phyloP scores from a whole-genome alignment of 768 basidiomycete species.

The Asterophora lycoperdoides region DNA sequence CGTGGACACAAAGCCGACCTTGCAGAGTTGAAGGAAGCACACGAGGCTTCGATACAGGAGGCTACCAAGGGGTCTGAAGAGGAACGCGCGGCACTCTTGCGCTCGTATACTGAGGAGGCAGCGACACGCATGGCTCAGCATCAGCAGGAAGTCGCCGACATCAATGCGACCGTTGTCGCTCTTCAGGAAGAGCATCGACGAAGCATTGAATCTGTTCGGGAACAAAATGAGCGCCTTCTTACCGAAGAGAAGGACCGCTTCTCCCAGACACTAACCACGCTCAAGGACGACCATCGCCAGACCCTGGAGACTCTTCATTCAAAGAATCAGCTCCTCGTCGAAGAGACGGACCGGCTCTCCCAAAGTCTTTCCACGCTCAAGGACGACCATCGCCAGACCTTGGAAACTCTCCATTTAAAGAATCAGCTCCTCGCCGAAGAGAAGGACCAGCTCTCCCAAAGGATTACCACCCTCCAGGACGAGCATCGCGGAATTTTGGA shows the following conservation, averaged over 20 bases:
- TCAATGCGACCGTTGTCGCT: slow-evolving; percentile 36
- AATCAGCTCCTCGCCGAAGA: slow-evolving; percentile 7
- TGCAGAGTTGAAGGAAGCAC: slow-evolving; percentile 42
- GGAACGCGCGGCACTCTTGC: slow-evolving; percentile 25
- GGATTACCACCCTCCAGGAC: slow-evolving; percentile 5
- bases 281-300: slow-evolving; percentile 43
- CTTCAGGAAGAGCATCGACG: slow-evolving; percentile 34
- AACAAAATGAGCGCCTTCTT: slow-evolving; percentile 34
- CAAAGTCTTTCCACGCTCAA: slow-evolving; percentile 44
- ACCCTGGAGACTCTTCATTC: slow-evolving; percentile 29
- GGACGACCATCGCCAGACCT: slow-evolving; percentile 43
- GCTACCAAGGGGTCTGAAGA: slow-evolving; percentile 23
- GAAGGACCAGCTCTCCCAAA: slow-evolving; percentile 1
- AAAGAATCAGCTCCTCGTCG: slow-evolving; percentile 6
- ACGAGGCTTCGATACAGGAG: slow-evolving; percentile 38
- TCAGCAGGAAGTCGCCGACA: slow-evolving; percentile 38
- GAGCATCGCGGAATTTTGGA: slow-evolving; percentile 5
- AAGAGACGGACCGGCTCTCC: slow-evolving; percentile 14
- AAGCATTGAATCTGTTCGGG: slow-evolving; percentile 32
- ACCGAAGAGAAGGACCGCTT: slow-evolving; percentile 45
- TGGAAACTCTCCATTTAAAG: slow-evolving; percentile 23
- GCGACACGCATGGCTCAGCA: slow-evolving; percentile 41
- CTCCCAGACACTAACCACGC: slow-evolving; percentile 41
- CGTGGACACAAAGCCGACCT: slow-evolving; percentile 54
- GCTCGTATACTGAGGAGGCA: slow-evolving; percentile 36